Evolutionary conservation across 2,329 filamentous ascomycete genomes (phyloP).

Genomic region (Aquanectria penicillioides): DNA sequence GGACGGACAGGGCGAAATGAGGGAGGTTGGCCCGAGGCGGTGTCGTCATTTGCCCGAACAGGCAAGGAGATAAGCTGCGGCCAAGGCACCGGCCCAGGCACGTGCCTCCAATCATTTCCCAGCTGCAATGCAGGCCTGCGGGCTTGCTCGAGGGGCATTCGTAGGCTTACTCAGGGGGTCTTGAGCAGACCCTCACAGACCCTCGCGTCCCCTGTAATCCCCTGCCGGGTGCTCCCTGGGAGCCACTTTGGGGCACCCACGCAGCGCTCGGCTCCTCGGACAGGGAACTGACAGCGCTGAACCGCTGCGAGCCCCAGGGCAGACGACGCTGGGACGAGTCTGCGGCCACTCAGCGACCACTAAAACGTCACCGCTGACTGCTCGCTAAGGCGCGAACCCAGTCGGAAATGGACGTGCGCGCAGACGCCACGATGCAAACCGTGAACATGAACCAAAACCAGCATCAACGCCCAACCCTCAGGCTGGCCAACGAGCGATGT

Average conservation of each 20-base stretch:
- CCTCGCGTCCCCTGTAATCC: too few species aligned
- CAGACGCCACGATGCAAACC: background rate
- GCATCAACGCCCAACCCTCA: background rate
- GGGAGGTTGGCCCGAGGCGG: conserved; percentile 9
- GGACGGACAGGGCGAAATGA: conserved; percentile 1
- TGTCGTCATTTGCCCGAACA: conserved; percentile 32
- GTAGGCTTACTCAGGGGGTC: background rate
- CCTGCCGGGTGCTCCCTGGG: background rate
- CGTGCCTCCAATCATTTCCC: conserved; percentile 8
- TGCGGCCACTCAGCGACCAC: background rate
- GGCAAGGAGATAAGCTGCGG: conserved; percentile 22
- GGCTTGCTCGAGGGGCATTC: background rate
- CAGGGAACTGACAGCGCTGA: background rate
- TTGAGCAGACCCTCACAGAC: background rate
- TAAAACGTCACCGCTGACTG: background rate
- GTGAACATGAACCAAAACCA: conserved; percentile 10
- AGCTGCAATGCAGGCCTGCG: background rate
- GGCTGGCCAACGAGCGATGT: conserved; percentile 2
- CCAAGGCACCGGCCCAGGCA: conserved; percentile 2
- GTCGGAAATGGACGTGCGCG: background rate
- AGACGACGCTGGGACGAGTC: too few species aligned
- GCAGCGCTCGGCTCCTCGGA: background rate
- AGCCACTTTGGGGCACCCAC: background rate
- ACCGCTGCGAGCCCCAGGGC: background rate
- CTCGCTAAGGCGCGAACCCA: background rate